These are phyloP conservation scores for Plasmodium coatneyi DNA, from an alignment of 169 alveolate species.

Conservation along the genomic window DNA sequence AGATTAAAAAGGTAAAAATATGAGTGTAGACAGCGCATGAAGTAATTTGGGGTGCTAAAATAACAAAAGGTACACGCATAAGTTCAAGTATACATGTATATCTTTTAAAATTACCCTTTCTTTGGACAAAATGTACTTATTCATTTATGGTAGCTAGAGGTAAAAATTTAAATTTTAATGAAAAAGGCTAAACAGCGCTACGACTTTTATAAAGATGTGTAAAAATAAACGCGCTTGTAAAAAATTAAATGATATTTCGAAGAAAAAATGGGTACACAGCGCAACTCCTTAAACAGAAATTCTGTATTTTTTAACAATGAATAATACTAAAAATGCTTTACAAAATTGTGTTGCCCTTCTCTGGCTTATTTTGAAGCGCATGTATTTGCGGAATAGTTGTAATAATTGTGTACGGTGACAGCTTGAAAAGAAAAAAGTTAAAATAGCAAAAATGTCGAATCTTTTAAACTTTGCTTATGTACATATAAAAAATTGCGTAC, in stretches of 20 bases:
- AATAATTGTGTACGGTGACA: constrained; percentile 1
- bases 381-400: background rate
- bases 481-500: background rate
- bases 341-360: background rate
- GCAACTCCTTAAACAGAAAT: background rate
- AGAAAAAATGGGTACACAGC: background rate
- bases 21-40: background rate
- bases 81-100: background rate
- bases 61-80: background rate
- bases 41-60: background rate
- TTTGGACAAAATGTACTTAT: constrained; percentile 56
- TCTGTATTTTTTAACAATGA: constrained; percentile 3
- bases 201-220: background rate
- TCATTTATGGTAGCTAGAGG: constrained; percentile 24
- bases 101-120: constrained; percentile 66
- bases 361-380: constrained; percentile 2
- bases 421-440: constrained; percentile 4
- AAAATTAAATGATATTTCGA: background rate
- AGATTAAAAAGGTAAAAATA: background rate
- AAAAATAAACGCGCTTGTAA: background rate
- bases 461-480: background rate
- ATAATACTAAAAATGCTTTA: background rate
- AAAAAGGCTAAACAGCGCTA: constrained; percentile 3
- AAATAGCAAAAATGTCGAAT: constrained; percentile 1
- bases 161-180: constrained; percentile 21